phyloP scores from a whole-genome alignment of 345 rosid genomes.

The Draba incana region DNA sequence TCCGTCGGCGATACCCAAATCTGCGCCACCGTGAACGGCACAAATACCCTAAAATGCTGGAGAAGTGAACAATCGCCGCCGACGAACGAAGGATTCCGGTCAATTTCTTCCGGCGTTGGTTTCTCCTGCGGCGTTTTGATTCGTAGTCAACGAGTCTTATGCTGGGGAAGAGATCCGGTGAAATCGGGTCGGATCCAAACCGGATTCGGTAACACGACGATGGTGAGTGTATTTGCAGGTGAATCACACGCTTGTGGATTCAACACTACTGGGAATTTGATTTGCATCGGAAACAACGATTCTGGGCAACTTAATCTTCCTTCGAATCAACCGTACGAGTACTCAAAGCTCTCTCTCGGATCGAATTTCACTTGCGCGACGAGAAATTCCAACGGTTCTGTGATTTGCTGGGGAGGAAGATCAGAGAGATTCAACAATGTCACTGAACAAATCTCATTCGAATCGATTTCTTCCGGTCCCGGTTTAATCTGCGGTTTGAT shows the following conservation, averaged over 20 bases:
- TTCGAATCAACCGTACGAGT: conserved; percentile 38
- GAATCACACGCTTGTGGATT: conserved; percentile 78
- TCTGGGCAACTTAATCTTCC: conserved; percentile 66
- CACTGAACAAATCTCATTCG: conserved; percentile 47
- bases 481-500: conserved; percentile 73
- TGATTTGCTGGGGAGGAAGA: conserved; percentile 81
- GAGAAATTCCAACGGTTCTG: conserved; percentile 45
- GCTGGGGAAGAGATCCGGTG: conserved; percentile 57
- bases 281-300: conserved; percentile 61
- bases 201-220: conserved; percentile 52
- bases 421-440: conserved; percentile 45
- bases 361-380: conserved; percentile 66
- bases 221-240: conserved; percentile 65
- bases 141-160: conserved; percentile 37
- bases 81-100: conserved; percentile 35
- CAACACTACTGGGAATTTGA: conserved; percentile 52
- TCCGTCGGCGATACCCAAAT: conserved; percentile 69
- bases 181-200: conserved; percentile 46
- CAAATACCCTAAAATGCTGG: conserved; percentile 60
- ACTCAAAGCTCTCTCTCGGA: conserved; percentile 63
- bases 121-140: conserved; percentile 68
- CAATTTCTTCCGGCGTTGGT: conserved; percentile 71
- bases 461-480: conserved; percentile 68
- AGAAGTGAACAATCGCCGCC: conserved; percentile 37
- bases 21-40: conserved; percentile 57